Base-by-base conservation (phyloP, 192 early-diverging fungal species). In the Coemansia sp. region DNA sequence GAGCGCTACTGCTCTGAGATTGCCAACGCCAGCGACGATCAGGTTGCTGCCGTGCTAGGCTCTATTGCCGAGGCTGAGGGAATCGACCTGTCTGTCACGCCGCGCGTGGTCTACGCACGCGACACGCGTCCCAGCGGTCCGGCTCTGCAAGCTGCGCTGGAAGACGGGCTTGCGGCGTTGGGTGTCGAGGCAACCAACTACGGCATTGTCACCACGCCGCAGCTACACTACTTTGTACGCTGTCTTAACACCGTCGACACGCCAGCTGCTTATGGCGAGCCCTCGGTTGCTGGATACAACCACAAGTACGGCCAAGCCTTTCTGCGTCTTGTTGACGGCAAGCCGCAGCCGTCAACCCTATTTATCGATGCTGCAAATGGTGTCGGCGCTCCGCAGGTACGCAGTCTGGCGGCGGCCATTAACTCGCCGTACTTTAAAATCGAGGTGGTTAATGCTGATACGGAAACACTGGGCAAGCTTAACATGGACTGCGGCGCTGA, bases 401-500 rank as follows among this genome's bases (percentile, higher is more conserved):
- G 83, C 56, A 90, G 91, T 68, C 84, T 99, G 50, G 65, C 83
- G 5, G 78, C 85, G 57, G 75, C 78, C 58, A 71, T 98, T 47
- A 84, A 84, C 30, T 67, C 85, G 49, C 86, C 91, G 32, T 56
- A 84, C 60, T 73, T 95, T 19, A 57, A 84, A 44, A 84, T 92
- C 49, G 68, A 87, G 31, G 73, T 95, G 56, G 72, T 86, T 44
- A 96, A 98, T 70, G 85, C 87, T 64, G 88, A 96, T 65, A 85
- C 86, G 49, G 80, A 75, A 5, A 76, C 84, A 8, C 60, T 84
- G 32, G 88, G 85, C 59, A 91, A 89, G 76, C 84, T 99, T 26
- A 99, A 99, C 85, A 83, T 85, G 62, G 83, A 93, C 84, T 89
- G 91, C 65, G 97, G 97, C 52, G 97, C 97, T n/a, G 97, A 99